Evolutionary conservation across 495 filamentous ascomycete genomes (phyloP).

Genomic region (Annulohypoxylon moriforme): DNA sequence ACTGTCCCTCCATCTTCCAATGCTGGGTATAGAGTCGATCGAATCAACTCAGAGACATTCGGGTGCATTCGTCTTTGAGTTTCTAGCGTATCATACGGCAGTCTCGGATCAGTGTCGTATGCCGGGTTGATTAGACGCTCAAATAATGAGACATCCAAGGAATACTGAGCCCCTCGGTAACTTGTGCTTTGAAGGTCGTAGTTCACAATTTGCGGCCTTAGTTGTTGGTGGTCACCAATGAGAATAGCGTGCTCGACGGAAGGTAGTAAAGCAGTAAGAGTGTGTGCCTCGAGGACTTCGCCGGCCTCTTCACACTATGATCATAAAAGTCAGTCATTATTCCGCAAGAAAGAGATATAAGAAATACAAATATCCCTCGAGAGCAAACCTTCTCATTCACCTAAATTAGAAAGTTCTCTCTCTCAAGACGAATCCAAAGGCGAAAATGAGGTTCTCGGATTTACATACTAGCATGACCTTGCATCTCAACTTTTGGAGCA

Average conservation of each 20-base stretch:
- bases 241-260: conserved; percentile 77
- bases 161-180: conserved; percentile 63
- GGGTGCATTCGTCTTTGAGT: conserved; percentile 85
- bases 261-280: conserved; percentile 74
- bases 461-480: conserved; percentile 69
- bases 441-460: too few species aligned
- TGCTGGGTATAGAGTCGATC: conserved; percentile 71
- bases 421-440: too few species aligned
- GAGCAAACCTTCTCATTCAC: too few species aligned
- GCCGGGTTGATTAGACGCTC: conserved; percentile 70
- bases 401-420: too few species aligned
- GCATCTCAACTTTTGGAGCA: conserved; percentile 67
- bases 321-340: too few species aligned
- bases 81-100: conserved; percentile 70
- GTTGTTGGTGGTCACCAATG: conserved; percentile 82
- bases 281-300: conserved; percentile 79
- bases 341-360: too few species aligned
- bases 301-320: conserved; percentile 76
- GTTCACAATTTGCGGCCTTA: conserved; percentile 75
- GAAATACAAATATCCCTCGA: too few species aligned
- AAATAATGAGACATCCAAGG: conserved; percentile 74
- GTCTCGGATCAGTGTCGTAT: conserved; percentile 43
- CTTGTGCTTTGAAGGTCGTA: conserved; percentile 72
- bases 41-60: conserved; percentile 70
- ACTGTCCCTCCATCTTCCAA: conserved; percentile 69